A percentile compares a stretch with the other conserved stretches of the same genome.
phyloP scores from a whole-genome alignment of 345 rosid species.

The Eucalyptus regnans region DNA sequence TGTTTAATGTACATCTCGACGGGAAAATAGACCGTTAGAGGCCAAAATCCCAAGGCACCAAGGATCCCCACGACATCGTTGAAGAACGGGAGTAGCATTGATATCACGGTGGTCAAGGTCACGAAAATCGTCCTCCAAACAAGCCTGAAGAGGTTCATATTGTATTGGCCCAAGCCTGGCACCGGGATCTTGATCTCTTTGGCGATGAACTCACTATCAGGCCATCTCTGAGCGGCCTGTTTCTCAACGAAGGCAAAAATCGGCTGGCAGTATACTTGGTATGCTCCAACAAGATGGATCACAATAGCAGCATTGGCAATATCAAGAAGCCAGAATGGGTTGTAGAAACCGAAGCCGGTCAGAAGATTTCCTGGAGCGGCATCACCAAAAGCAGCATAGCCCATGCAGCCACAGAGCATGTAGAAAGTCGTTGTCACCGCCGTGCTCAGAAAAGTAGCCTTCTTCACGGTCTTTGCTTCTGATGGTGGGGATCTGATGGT shows the following conservation, averaged over 20 bases:
- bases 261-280: slow-evolving; percentile 54
- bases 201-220: slow-evolving; percentile 16
- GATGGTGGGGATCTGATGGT: slow-evolving; percentile 36
- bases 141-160: slow-evolving; percentile 28
- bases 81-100: slow-evolving; percentile 51
- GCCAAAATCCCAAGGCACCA: slow-evolving; percentile 57
- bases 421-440: slow-evolving; percentile 34
- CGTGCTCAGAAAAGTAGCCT: slow-evolving; percentile 28
- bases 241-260: slow-evolving; percentile 43
- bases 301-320: slow-evolving; percentile 50
- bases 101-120: slow-evolving; percentile 31
- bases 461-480: slow-evolving; percentile 43
- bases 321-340: slow-evolving; percentile 62
- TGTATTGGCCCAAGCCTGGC: slow-evolving; percentile 10
- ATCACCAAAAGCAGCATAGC: slow-evolving; percentile 55
- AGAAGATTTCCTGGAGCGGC: slow-evolving; percentile 45
- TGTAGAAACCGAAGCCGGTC: slow-evolving; percentile 47
- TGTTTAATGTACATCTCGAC: slow-evolving; percentile 50
- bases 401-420: slow-evolving; percentile 50
- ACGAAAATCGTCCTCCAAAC: slow-evolving; percentile 42
- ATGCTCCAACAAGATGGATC: slow-evolving; percentile 51
- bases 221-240: slow-evolving; percentile 10
- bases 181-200: slow-evolving; percentile 22
- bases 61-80: slow-evolving; percentile 40
- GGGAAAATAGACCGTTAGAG: slow-evolving; percentile 43